Evolutionary conservation across 78 protist genomes (phyloP), one percentile per base, ranked within the genome.

Genomic region (slime mould (Dictyostelium discoideum)): DNA sequence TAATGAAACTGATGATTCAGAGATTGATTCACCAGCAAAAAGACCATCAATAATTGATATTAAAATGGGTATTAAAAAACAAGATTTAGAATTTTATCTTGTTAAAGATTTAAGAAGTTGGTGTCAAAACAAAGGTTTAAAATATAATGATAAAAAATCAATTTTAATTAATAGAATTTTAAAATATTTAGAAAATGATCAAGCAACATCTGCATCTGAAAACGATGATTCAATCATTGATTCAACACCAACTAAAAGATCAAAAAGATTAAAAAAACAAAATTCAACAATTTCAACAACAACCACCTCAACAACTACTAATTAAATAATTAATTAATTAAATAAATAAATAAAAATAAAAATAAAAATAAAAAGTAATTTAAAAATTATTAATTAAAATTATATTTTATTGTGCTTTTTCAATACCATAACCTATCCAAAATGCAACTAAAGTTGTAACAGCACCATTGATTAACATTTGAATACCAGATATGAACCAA

Each of bases 371-470:
- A 60, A 60, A 65, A 24, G 24, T n/a, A n/a, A 42, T 42, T 42
- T 14, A 60, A 60, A n/a, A n/a, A 40, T 40, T 40, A 40, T 40
- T 40, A 40, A 40, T 40, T 40, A 40, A 4, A 65, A 65, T n/a
- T 65, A n/a, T n/a, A 1, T 5, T 60, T 60, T 60, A 60, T 60
- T 60, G 69, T 60, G 69, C 69, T 20, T 40, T 13, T 69, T 89
- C 94, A 77, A 93, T 74, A 42, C 87, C 96, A 84, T 85, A 93
- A 7, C 98, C 98, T 76, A 96, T 74, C 67, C 89, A 74, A 67
- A 86, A 96, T 5, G 98, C 89, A 14, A 86, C 94, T 46, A 83
- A 74, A 40, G 98, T 94, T 26, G 98, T 79, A 29, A 96, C n/a
- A 0, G 92, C 83, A 16, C 96, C 98, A 85, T 93, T 96, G 60